Evolutionary conservation across 2,329 filamentous ascomycete species (phyloP).

Genomic region (Xylaria sp.): DNA sequence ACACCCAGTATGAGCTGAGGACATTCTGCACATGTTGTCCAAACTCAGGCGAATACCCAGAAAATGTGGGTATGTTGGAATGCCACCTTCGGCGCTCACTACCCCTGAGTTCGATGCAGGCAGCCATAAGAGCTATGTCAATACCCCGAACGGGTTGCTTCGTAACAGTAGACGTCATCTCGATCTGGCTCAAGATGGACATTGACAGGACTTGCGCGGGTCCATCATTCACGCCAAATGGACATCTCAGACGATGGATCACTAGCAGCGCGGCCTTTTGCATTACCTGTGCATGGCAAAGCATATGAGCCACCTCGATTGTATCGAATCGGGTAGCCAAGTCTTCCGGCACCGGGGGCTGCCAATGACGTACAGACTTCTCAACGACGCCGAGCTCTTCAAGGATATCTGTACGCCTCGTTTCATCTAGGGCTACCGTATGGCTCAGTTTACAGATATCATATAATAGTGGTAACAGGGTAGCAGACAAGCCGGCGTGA

Average conservation of each 20-base stretch:
- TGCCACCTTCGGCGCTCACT: slow-evolving; percentile 4
- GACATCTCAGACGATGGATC: slow-evolving; percentile 7
- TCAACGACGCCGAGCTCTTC: slow-evolving; percentile 12
- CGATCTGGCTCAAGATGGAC: slow-evolving; percentile 5
- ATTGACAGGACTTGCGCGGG: background rate
- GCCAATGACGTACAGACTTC: slow-evolving; percentile 9
- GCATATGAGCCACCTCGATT: slow-evolving; percentile 9
- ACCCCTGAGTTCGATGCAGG: slow-evolving; percentile 10
- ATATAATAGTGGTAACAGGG: slow-evolving; percentile 10
- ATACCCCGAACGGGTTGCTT: slow-evolving; percentile 15
- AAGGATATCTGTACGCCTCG: background rate
- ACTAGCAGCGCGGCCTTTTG: slow-evolving; percentile 9
- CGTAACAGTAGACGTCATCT: slow-evolving; percentile 9
- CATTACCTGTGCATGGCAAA: slow-evolving; percentile 17
- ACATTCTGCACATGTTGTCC: slow-evolving; percentile 4
- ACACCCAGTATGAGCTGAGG: slow-evolving; percentile 6
- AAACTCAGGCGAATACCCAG: slow-evolving; percentile 12
- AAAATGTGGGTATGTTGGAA: background rate
- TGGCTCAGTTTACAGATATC: slow-evolving; percentile 16
- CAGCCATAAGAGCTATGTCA: slow-evolving; percentile 11
- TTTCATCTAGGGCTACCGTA: background rate
- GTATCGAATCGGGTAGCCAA: background rate
- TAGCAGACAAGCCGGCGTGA: slow-evolving; percentile 11
- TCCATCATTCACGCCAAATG: slow-evolving; percentile 8
- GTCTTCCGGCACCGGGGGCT: slow-evolving; percentile 14